phyloP scores from a whole-genome alignment of 257 asterid genomes.

The Solanum gracilifrons region DNA sequence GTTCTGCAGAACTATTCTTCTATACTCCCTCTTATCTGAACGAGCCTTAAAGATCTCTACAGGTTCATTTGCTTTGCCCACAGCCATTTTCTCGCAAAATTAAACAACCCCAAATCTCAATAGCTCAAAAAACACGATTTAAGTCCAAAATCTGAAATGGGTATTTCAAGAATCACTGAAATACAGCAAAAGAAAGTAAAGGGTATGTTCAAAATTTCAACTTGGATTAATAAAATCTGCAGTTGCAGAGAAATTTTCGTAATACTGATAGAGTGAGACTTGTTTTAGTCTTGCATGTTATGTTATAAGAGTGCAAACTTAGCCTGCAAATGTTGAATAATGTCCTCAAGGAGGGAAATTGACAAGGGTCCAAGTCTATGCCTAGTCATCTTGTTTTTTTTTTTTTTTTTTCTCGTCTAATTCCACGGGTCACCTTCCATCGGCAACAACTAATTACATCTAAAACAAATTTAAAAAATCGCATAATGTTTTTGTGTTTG shows the following conservation, averaged over 20 bases:
- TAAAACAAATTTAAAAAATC: accelerated
- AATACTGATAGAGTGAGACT: not conserved
- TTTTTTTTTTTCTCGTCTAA: no score
- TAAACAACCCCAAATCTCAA: not conserved
- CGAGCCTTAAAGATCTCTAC: constrained; percentile 75
- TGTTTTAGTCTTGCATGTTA: not conserved
- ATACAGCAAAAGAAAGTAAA: not conserved
- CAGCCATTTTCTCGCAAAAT: constrained; percentile 27
- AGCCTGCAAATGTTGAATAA: not conserved
- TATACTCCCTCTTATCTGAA: constrained; percentile 61
- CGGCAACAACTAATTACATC: not conserved
- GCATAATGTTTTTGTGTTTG: accelerated
- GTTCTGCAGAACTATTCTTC: constrained; percentile 64
- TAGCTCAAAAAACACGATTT: not conserved
- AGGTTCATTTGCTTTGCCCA: constrained; percentile 23
- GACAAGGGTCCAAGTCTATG: not conserved
- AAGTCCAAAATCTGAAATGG: not conserved
- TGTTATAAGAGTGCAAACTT: not conserved
- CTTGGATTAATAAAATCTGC: not conserved
- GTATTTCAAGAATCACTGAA: not conserved
- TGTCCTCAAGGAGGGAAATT: not conserved
- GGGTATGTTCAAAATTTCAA: not conserved
- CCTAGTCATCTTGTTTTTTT: not conserved
- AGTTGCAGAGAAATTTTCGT: not conserved
- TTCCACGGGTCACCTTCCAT: not conserved